Base-by-base conservation (phyloP, 129 eudicot species). In the Ambrosia trifida region DNA sequence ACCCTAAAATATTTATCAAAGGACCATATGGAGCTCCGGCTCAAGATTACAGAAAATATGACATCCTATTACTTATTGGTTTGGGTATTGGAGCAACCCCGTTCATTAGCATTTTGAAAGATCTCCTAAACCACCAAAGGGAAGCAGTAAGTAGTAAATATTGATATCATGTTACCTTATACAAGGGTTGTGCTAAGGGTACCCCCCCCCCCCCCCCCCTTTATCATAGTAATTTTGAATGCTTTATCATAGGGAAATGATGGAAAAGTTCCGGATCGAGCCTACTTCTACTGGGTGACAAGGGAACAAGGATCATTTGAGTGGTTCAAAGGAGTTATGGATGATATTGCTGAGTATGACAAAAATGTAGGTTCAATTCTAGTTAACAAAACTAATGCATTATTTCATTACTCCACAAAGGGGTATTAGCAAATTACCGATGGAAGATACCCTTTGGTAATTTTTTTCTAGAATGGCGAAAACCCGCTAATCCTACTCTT, bases 241-340 rank as follows among this genome's bases (percentile, higher is more conserved):
- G 44, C 11, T 51, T 51, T 53, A 7, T 20, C 46, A 19, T 77
- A 65, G 82, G 72, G 67, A 64, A 43, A 28, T 41, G 74, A 70
- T 8, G 76, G 61, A 24, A 85, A 74, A 74, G 85, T 87, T 68
- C 98, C 96, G 5, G 82, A 82, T 19, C 86, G 93, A 81, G 98
- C 98, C 19, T 94, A 94, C 78, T 94, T 94, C 76, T 94, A 89
- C 35, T 94, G 98, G 98, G 96, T 94, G 46, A 94, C 98, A 18
- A 85, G 96, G 76, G 98, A 94, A 66, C 98, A 94, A 85, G 95
- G 89, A 16, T 94, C 98, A 5, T 94, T 94, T 17, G 97, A 94
- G 33, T 94, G 98, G 98, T 94, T 94, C 79, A 94, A 89, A 81
- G 98, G 96, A 18, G 98, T 94, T 58, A 89, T 94, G 98, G 96